Percentiles rank a stretch among this genome's conserved stretches.
Evolutionary conservation across 495 filamentous ascomycete genomes (phyloP).

Genomic region (Hypoxylon trugodes): DNA sequence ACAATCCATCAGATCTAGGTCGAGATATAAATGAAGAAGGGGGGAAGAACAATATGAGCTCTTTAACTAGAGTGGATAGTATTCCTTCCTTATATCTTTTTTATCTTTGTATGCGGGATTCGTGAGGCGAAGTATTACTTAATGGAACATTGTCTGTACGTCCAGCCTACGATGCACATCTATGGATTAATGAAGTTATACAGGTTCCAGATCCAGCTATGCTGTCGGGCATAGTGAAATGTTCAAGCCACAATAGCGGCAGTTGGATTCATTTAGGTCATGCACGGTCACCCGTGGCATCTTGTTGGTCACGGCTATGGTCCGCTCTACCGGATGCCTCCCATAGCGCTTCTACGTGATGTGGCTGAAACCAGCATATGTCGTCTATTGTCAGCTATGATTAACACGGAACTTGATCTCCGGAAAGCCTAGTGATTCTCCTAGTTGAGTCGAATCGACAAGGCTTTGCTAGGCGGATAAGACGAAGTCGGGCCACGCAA

Average conservation of each 20-base stretch:
- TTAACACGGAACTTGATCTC: neutral
- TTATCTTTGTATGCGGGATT: neutral
- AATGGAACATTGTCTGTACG: neutral
- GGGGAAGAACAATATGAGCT: too few species aligned
- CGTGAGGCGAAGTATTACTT: neutral
- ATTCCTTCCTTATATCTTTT: neutral
- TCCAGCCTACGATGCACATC: neutral
- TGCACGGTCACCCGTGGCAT: neutral
- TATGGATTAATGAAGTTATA: neutral
- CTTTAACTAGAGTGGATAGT: too few species aligned
- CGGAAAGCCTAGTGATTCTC: slow-evolving; percentile 17
- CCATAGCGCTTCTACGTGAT: neutral
- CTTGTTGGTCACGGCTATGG: neutral
- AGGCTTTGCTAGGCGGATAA: neutral
- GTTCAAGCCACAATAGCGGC: neutral
- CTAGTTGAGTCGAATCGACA: neutral
- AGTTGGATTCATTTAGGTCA: neutral
- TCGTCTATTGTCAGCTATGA: slow-evolving; percentile 15
- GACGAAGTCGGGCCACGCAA: slow-evolving; percentile 5
- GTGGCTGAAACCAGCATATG: slow-evolving; percentile 12
- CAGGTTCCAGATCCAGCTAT: neutral
- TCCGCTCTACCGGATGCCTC: neutral
- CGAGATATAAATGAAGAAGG: too few species aligned
- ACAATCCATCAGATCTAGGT: too few species aligned
- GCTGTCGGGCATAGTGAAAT: neutral